Percentiles rank a stretch among this genome's conserved stretches.
phyloP scores from a whole-genome alignment of 148 eudicot species.

The Chenopodium album region DNA sequence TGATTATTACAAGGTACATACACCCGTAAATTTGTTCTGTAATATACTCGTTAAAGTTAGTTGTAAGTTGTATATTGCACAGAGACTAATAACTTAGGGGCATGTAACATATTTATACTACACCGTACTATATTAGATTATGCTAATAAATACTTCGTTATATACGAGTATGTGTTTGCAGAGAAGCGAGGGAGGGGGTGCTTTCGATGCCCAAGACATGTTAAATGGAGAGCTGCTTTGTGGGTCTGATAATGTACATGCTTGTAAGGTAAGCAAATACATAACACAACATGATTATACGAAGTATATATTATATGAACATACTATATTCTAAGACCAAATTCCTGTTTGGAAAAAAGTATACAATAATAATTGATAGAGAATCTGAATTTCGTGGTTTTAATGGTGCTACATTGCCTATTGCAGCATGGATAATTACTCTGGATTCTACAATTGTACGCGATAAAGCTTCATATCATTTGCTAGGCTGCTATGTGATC shows the following conservation, averaged over 20 bases:
- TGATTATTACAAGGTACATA: constrained; percentile 63
- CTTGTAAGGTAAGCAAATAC: constrained; percentile 33
- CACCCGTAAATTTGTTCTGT: background rate
- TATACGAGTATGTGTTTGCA: constrained; percentile 13
- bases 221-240: constrained; percentile 73
- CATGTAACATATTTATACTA: too few relatives aligned
- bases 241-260: constrained; percentile 51
- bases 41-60: too few relatives aligned
- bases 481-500: too few relatives aligned
- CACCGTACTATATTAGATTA: background rate
- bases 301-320: background rate
- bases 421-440: too few relatives aligned
- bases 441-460: too few relatives aligned
- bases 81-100: background rate
- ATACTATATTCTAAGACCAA: background rate
- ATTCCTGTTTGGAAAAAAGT: too few relatives aligned
- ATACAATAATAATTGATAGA: too few relatives aligned
- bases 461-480: too few relatives aligned
- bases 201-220: constrained; percentile 61
- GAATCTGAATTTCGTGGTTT: too few relatives aligned
- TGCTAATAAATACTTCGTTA: background rate
- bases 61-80: too few relatives aligned
- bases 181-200: constrained; percentile 92
- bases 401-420: too few relatives aligned
- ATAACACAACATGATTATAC: too few relatives aligned